Evolutionary conservation across 179 eudicot species (phyloP).

Genomic region (Corrigiola litoralis): DNA sequence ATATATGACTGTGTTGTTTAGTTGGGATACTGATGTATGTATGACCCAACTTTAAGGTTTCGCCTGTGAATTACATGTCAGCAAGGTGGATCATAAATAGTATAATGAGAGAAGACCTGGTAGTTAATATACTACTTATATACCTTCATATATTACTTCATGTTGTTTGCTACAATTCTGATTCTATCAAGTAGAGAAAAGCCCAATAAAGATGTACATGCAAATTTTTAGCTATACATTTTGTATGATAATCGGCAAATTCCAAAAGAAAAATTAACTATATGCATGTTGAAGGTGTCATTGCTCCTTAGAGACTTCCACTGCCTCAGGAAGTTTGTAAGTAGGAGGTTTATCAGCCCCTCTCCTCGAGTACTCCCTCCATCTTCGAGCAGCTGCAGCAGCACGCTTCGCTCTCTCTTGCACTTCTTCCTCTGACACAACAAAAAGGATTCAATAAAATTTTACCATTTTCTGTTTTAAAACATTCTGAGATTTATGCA

Average conservation of each 20-base stretch:
- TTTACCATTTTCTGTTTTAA: not conserved
- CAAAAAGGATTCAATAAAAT: not conserved
- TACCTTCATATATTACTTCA: not conserved
- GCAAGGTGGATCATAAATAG: no score
- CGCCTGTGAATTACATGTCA: not conserved
- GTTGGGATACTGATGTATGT: no score
- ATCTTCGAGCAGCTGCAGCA: conserved; percentile 90
- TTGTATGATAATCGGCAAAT: not conserved
- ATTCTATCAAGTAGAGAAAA: not conserved
- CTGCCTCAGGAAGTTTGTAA: conserved; percentile 76
- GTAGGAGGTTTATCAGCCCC: conserved; percentile 73
- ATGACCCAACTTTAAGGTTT: not conserved
- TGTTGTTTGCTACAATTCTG: conserved; percentile 7
- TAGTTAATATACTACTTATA: not conserved
- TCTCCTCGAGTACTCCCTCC: conserved; percentile 87
- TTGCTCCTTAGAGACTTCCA: conserved; percentile 55
- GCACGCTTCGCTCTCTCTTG: conserved; percentile 73
- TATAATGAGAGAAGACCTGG: not conserved
- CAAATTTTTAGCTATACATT: conserved; percentile 17
- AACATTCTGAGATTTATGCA: not conserved
- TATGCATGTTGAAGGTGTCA: not conserved
- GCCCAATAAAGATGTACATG: not conserved
- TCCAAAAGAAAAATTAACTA: not conserved
- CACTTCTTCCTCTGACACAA: conserved; percentile 64
- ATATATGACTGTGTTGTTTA: no score